A percentile compares a stretch with the other conserved stretches of the same genome.
Conservation (phyloP, 1,284 basidiomycete genomes). For the Boletus hoseneyae region DNA sequence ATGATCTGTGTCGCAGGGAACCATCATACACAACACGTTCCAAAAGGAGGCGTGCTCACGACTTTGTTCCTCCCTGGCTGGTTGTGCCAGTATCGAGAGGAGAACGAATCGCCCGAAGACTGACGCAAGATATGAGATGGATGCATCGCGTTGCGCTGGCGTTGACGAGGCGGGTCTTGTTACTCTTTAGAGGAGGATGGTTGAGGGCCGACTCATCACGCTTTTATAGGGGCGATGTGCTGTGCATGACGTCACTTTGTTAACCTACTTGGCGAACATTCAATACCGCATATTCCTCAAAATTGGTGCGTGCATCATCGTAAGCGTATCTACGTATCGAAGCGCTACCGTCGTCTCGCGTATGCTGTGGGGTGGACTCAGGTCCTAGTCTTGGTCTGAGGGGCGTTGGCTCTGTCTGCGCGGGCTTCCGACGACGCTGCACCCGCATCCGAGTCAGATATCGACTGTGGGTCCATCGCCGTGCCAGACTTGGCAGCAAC, state of each 20-base stretch:
- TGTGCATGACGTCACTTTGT: slow-evolving; percentile 26
- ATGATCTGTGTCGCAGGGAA: slow-evolving; percentile 27
- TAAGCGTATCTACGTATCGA: not conserved
- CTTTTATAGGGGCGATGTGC: slow-evolving; percentile 21
- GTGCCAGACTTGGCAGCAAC: not conserved
- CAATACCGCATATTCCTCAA: too few relatives aligned
- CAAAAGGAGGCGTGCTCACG: slow-evolving; percentile 13
- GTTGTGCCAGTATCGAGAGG: slow-evolving; percentile 33
- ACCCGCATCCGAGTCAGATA: not conserved
- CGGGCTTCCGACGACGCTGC: not conserved
- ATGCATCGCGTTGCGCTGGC: slow-evolving; percentile 17
- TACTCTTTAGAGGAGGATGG: slow-evolving; percentile 1
- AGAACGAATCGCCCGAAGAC: slow-evolving; percentile 26
- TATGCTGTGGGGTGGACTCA: slow-evolving; percentile 4
- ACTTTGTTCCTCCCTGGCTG: slow-evolving; percentile 35
- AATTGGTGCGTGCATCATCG: too few relatives aligned
- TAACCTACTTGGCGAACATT: too few relatives aligned
- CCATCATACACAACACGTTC: not conserved
- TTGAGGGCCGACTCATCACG: slow-evolving; percentile 18
- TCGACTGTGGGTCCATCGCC: too few relatives aligned
- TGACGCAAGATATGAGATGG: slow-evolving; percentile 25
- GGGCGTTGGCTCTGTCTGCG: not conserved
- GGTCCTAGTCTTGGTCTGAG: slow-evolving; percentile 1
- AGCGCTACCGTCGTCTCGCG: not conserved
- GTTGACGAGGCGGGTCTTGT: not conserved